Percentiles rank a stretch among this genome's conserved stretches.
Evolutionary conservation across 305 asterid species (phyloP).

Genomic region (Coffea humblotiana): DNA sequence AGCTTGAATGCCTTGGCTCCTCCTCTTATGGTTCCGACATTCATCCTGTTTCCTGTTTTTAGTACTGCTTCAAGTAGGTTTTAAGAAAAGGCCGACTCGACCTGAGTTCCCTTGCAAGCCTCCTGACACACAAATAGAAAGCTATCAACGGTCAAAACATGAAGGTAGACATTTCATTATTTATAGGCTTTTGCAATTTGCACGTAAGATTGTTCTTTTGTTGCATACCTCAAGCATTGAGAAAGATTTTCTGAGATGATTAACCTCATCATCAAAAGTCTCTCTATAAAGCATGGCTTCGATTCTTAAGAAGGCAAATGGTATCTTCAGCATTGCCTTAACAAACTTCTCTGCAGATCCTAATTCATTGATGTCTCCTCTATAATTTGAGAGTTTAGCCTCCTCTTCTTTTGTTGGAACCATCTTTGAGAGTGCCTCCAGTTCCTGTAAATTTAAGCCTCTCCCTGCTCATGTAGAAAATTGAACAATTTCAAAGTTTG

Average conservation of each 20-base stretch:
- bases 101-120: slow-evolving; percentile 90
- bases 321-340: slow-evolving; percentile 66
- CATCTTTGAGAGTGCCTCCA: slow-evolving; percentile 89
- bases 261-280: slow-evolving; percentile 77
- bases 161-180: neutral
- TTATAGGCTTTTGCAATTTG: neutral
- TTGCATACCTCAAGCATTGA: slow-evolving; percentile 74
- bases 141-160: neutral
- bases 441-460: slow-evolving; percentile 74
- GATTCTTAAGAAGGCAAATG: slow-evolving; percentile 70
- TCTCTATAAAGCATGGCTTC: slow-evolving; percentile 90
- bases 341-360: slow-evolving; percentile 89
- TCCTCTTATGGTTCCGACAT: slow-evolving; percentile 84
- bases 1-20: slow-evolving; percentile 96
- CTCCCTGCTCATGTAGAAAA: slow-evolving; percentile 48
- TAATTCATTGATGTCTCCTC: slow-evolving; percentile 63
- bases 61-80: slow-evolving; percentile 88
- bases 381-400: slow-evolving; percentile 61
- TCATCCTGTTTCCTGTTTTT: slow-evolving; percentile 94
- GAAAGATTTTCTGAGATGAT: slow-evolving; percentile 78
- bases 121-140: slow-evolving; percentile 43
- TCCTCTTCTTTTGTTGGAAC: slow-evolving; percentile 87
- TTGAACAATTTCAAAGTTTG: neutral
- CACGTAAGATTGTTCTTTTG: neutral
- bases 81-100: slow-evolving; percentile 89